A percentile compares a stretch with the other conserved stretches of the same genome.
Conservation (phyloP, 805 yeast genomes). For the Hanseniaspora jakobsenii region DNA sequence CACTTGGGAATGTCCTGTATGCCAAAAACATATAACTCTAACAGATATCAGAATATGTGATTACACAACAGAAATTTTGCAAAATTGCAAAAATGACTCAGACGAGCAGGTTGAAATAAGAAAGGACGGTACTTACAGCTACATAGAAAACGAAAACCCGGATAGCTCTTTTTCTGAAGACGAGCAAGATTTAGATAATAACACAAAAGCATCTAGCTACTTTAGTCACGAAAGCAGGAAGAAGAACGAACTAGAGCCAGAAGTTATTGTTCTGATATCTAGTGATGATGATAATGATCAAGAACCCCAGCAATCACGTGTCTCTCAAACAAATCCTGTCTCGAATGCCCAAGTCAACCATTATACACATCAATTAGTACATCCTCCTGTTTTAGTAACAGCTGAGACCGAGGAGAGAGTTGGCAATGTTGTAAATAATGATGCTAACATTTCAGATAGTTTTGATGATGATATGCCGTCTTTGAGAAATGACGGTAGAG, state of each 20-base stretch:
- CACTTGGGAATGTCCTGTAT: conserved; percentile 81
- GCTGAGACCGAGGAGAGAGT: conserved; percentile 11
- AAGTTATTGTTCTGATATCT: conserved; percentile 41
- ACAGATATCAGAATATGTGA: conserved; percentile 63
- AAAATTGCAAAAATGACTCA: conserved; percentile 37
- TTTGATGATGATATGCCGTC: conserved; percentile 14
- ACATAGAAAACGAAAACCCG: conserved; percentile 21
- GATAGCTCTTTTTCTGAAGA: conserved; percentile 22
- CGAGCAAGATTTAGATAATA: conserved; percentile 6
- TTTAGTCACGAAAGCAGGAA: conserved; percentile 14
- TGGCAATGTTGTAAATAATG: conserved; percentile 1
- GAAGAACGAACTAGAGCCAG: conserved; percentile 25
- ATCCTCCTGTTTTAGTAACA: conserved; percentile 1
- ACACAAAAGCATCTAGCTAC: conserved; percentile 1
- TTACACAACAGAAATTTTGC: conserved; percentile 52
- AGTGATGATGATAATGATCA: conserved; percentile 40
- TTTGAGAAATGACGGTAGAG: conserved; percentile 14
- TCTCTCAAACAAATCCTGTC: too few species aligned
- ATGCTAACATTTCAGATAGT: background rate
- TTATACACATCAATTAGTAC: too few species aligned
- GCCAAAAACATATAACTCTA: conserved; percentile 42
- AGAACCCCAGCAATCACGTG: too few species aligned
- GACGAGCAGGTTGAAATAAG: conserved; percentile 56
- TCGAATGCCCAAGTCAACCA: too few species aligned
- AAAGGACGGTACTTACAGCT: conserved; percentile 64